Percentiles rank a stretch among this genome's conserved stretches.
Conservation (phyloP, 2,329 filamentous ascomycete genomes). For the Phaeosphaeria sp. region DNA sequence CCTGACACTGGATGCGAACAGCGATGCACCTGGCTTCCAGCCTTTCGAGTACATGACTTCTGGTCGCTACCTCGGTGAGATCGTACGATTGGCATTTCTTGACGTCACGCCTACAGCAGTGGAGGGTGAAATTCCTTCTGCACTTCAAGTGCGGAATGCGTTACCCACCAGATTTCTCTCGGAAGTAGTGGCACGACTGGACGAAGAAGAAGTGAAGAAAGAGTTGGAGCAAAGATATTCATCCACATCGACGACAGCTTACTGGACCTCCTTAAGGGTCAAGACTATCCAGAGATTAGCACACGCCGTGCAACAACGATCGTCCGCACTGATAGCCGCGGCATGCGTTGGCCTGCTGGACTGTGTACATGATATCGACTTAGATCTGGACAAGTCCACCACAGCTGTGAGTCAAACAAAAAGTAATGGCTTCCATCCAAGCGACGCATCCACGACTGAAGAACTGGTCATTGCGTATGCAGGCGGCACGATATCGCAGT, state of each 20-base stretch:
- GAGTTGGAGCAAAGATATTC: constrained; percentile 64
- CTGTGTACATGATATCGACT: constrained; percentile 75
- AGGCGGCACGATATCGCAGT: constrained; percentile 80
- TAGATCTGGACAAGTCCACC: constrained; percentile 37
- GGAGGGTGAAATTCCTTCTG: constrained; percentile 57
- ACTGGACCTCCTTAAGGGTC: constrained; percentile 69
- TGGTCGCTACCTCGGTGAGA: constrained; percentile 78
- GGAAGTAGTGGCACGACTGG: constrained; percentile 63
- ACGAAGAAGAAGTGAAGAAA: constrained; percentile 41
- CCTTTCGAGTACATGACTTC: constrained; percentile 86
- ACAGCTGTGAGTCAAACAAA: constrained; percentile 6
- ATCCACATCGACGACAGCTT: constrained; percentile 40
- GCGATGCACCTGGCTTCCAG: constrained; percentile 77
- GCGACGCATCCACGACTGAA: constrained; percentile 46
- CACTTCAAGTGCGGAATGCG: constrained; percentile 65
- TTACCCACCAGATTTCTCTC: constrained; percentile 77
- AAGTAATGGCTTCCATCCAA: constrained; percentile 22
- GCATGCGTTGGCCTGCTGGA: constrained; percentile 73
- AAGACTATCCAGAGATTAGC: constrained; percentile 70
- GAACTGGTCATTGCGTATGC: constrained; percentile 81
- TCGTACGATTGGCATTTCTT: constrained; percentile 73
- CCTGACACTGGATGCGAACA: constrained; percentile 67
- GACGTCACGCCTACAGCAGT: constrained; percentile 59
- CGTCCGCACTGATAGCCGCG: constrained; percentile 76
- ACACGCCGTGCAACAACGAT: constrained; percentile 73